These are phyloP conservation scores for Pelargonium myrrhifolium DNA, from an alignment of 441 rosid genomes.

Conservation along the genomic window DNA sequence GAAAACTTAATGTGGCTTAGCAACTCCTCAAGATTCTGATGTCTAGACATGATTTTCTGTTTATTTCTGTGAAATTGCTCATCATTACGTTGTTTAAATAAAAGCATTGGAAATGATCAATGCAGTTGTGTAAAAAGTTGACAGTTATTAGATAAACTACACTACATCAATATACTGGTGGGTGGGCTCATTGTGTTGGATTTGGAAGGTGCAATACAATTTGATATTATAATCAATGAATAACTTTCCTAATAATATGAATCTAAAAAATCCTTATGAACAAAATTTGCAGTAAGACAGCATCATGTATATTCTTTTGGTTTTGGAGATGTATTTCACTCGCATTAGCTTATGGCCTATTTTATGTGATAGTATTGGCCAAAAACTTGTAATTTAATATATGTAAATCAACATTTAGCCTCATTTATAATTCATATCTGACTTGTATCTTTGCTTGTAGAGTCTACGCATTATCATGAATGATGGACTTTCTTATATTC, in stretches of 20 bases:
- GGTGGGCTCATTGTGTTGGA: too few species aligned
- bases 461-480: conserved; percentile 87
- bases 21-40: not conserved
- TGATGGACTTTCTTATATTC: conserved; percentile 84
- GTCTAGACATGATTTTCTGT: not conserved
- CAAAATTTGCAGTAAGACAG: not conserved
- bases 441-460: conserved; percentile 40
- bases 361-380: not conserved
- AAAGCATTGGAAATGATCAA: too few species aligned
- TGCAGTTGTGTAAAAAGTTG: not conserved
- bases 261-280: too few species aligned
- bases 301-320: not conserved
- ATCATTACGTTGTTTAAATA: not conserved
- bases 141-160: not conserved
- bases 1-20: not conserved
- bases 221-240: too few species aligned
- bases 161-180: too few species aligned
- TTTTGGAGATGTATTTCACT: not conserved
- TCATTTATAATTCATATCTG: conserved; percentile 16
- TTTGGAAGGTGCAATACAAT: too few species aligned
- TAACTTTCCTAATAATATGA: too few species aligned
- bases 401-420: conserved; percentile 7
- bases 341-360: not conserved
- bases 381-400: not conserved
- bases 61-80: not conserved